Conservation (phyloP, 768 basidiomycete genomes). For the Termitomyces bulborhizus region DNA sequence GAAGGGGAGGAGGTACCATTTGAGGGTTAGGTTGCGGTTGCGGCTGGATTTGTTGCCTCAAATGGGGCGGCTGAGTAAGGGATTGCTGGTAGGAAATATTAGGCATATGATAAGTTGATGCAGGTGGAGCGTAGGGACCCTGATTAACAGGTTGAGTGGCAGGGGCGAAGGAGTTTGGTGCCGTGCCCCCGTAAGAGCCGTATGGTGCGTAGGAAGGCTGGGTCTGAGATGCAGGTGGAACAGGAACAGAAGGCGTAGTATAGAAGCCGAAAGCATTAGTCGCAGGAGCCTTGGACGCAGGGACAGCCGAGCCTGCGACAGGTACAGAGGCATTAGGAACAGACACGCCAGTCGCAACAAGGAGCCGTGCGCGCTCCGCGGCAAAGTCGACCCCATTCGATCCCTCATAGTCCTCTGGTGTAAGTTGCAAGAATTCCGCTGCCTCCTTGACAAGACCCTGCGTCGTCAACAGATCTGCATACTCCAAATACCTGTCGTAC, state of each 20-base stretch:
- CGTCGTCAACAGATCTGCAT: constrained; percentile 84
- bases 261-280: constrained; percentile 14
- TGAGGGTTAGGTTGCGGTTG: constrained; percentile 28
- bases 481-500: constrained; percentile 94
- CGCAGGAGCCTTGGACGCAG: constrained; percentile 6
- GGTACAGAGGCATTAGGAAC: constrained; percentile 15
- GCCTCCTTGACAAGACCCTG: constrained; percentile 90
- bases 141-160: constrained; percentile 17
- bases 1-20: constrained; percentile 39
- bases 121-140: constrained; percentile 26
- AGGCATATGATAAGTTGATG: constrained; percentile 10
- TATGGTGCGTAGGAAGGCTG: constrained; percentile 10
- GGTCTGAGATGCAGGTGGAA: constrained; percentile 10
- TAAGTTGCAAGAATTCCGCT: constrained; percentile 69
- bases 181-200: constrained; percentile 4
- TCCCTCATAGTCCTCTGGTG: constrained; percentile 74
- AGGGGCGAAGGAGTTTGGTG: constrained; percentile 16
- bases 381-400: constrained; percentile 34
- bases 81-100: constrained; percentile 18
- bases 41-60: constrained; percentile 22
- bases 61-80: constrained; percentile 34
- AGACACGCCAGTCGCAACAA: constrained; percentile 22
- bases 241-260: constrained; percentile 14
- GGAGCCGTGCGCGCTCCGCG: constrained; percentile 32
- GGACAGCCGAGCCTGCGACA: constrained; percentile 10